Evolutionary conservation across 139 green algal genomes (phyloP).

Genomic region (Chlorella vulgaris): DNA sequence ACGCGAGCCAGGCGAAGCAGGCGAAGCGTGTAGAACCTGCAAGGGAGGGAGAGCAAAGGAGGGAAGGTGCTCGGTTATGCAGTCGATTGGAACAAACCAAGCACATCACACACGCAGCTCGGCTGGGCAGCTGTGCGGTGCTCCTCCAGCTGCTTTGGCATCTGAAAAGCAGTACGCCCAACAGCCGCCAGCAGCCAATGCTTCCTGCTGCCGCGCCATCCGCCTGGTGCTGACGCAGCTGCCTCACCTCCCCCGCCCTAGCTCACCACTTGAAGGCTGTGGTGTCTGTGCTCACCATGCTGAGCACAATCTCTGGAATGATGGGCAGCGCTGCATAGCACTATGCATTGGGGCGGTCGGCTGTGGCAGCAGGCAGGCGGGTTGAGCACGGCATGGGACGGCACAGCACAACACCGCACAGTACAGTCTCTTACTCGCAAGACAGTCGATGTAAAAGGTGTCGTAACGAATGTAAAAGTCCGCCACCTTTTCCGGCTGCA

Average conservation of each 20-base stretch:
- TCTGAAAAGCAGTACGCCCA: too few species aligned
- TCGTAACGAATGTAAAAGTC: constrained; percentile 21
- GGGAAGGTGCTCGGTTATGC: too few species aligned
- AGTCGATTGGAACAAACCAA: too few species aligned
- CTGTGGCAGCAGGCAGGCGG: neutral
- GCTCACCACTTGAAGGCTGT: constrained; percentile 20
- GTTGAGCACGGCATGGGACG: too few species aligned
- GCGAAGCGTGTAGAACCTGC: constrained; percentile 31
- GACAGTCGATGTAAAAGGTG: neutral
- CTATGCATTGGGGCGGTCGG: neutral
- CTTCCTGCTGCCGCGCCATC: too few species aligned
- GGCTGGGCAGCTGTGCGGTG: too few species aligned
- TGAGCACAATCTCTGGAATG: constrained; percentile 17
- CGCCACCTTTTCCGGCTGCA: constrained; percentile 15
- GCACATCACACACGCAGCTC: too few species aligned
- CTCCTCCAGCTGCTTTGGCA: too few species aligned
- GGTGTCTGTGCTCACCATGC: neutral
- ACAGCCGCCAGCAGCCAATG: neutral
- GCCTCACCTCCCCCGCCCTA: too few species aligned
- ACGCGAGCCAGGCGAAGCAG: constrained; percentile 36
- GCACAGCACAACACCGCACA: neutral
- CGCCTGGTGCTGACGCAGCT: too few species aligned
- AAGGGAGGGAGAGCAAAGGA: too few species aligned
- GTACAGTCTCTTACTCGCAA: constrained; percentile 24
- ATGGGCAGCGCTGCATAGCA: constrained; percentile 21